phyloP scores from a whole-genome alignment of 305 asterid species.

The Plantago coronopus region DNA sequence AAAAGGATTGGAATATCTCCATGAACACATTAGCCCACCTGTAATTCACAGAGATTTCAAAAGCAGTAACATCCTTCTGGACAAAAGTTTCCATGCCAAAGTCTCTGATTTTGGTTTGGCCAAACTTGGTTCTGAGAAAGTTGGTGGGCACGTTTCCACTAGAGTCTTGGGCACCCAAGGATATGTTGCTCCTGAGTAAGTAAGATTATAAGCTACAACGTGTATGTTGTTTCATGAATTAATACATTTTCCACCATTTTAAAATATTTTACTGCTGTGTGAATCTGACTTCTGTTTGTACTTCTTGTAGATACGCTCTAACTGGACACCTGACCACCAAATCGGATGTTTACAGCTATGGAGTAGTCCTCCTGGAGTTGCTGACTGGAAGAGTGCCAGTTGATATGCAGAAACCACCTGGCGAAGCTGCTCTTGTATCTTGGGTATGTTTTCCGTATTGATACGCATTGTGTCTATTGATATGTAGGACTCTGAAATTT shows the following conservation, averaged over 20 bases:
- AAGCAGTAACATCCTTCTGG: slow-evolving; percentile 88
- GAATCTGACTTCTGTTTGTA: neutral
- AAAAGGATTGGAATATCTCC: slow-evolving; percentile 86
- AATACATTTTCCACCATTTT: slow-evolving; percentile 5
- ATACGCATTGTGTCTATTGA: no score
- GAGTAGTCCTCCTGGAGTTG: slow-evolving; percentile 84
- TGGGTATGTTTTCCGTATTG: slow-evolving; percentile 51
- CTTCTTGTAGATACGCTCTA: slow-evolving; percentile 56
- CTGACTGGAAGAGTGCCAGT: slow-evolving; percentile 91
- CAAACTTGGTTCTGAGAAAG: slow-evolving; percentile 79
- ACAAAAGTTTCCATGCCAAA: slow-evolving; percentile 72
- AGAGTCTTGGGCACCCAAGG: slow-evolving; percentile 94
- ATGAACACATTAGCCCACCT: slow-evolving; percentile 73
- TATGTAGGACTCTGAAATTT: no score
- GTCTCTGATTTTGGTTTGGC: slow-evolving; percentile 93
- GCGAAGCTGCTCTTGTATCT: slow-evolving; percentile 83
- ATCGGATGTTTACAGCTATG: slow-evolving; percentile 89
- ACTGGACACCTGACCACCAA: slow-evolving; percentile 83
- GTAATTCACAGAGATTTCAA: slow-evolving; percentile 85
- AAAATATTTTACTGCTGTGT: neutral
- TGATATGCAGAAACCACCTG: slow-evolving; percentile 78
- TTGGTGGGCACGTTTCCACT: slow-evolving; percentile 87
- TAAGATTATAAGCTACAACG: slow-evolving; percentile 28
- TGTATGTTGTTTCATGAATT: neutral
- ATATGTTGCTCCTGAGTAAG: slow-evolving; percentile 96